Evolutionary conservation across 208 protist species (phyloP).

Genomic region (Kentomonas sorsogonicus): DNA sequence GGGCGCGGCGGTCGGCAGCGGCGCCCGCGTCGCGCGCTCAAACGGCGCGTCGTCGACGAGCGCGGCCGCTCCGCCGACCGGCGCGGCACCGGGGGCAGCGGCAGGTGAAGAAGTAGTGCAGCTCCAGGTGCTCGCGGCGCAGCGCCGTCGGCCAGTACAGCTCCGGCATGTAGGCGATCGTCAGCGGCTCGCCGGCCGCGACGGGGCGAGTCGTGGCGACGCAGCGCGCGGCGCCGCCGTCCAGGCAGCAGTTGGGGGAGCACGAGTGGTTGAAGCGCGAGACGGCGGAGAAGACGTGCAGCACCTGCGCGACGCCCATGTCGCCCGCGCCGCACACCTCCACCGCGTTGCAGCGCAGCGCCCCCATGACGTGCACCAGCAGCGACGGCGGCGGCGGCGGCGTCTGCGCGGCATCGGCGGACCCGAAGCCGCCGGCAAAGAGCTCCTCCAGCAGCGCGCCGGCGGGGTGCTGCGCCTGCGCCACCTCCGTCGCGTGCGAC

Average conservation of each 20-base stretch:
- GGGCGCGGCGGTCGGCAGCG: slow-evolving; percentile 17
- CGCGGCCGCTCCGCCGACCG: background rate
- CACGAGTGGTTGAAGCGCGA: slow-evolving; percentile 88
- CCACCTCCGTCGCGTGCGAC: slow-evolving; percentile 50
- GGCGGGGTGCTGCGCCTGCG: slow-evolving; percentile 49
- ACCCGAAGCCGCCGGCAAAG: slow-evolving; percentile 15
- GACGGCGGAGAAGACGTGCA: slow-evolving; percentile 40
- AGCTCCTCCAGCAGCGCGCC: slow-evolving; percentile 41
- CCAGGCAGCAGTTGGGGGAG: slow-evolving; percentile 73
- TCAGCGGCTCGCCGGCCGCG: slow-evolving; percentile 59
- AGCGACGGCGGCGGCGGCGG: slow-evolving; percentile 13
- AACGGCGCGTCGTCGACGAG: slow-evolving; percentile 43
- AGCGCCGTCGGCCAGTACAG: slow-evolving; percentile 75
- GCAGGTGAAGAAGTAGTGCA: slow-evolving; percentile 75
- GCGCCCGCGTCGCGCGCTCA: slow-evolving; percentile 40
- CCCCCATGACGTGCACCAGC: slow-evolving; percentile 47
- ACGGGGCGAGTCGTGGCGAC: slow-evolving; percentile 68
- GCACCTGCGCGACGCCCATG: slow-evolving; percentile 69
- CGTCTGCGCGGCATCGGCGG: no score
- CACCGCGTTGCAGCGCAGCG: slow-evolving; percentile 77
- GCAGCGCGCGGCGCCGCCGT: slow-evolving; percentile 14
- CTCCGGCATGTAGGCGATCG: slow-evolving; percentile 81
- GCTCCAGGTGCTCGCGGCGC: slow-evolving; percentile 49
- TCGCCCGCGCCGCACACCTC: slow-evolving; percentile 54
- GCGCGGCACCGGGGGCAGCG: slow-evolving; percentile 53